Evolutionary conservation across 2,329 filamentous ascomycete species (phyloP).

Genomic region (Claviceps paspali): DNA sequence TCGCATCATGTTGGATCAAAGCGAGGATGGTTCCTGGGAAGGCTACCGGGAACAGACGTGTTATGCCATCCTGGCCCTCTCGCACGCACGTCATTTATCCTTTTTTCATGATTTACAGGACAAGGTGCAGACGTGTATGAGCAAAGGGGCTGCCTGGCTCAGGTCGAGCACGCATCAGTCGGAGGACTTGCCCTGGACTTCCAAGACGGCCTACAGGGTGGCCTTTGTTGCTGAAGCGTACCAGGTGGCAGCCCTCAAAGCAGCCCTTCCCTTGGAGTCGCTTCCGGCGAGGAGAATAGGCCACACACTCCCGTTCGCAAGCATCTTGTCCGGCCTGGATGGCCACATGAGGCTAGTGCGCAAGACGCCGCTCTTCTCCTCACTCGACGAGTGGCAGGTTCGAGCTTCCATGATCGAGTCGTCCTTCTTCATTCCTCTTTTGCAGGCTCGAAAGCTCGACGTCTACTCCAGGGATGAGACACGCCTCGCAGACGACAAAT

Average conservation of each 20-base stretch:
- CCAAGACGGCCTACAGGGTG: conserved; percentile 8
- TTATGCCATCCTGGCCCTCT: conserved; percentile 7
- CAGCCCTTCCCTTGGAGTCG: neutral
- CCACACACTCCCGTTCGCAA: neutral
- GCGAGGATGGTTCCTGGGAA: conserved; percentile 7
- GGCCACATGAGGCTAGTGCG: neutral
- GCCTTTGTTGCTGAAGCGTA: conserved; percentile 6
- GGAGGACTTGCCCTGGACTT: conserved; percentile 7
- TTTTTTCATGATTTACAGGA: conserved; percentile 4
- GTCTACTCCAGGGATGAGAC: neutral
- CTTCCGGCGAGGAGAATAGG: neutral
- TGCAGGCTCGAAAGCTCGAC: neutral
- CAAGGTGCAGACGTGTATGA: conserved; percentile 2
- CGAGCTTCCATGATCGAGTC: conserved; percentile 2
- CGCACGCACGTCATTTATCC: conserved; percentile 3
- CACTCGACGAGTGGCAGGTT: conserved; percentile 1
- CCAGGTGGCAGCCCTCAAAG: conserved; percentile 6
- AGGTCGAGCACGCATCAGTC: neutral
- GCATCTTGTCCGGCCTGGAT: neutral
- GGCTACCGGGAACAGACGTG: conserved; percentile 6
- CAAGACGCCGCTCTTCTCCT: conserved; percentile 1
- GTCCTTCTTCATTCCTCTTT: neutral
- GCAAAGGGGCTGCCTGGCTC: conserved; percentile 4
- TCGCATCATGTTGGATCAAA: conserved; percentile 5
- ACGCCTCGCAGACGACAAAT: neutral